Conservation (phyloP, 176 grass and related monocot genomes). For the Raddia distichophylla region DNA sequence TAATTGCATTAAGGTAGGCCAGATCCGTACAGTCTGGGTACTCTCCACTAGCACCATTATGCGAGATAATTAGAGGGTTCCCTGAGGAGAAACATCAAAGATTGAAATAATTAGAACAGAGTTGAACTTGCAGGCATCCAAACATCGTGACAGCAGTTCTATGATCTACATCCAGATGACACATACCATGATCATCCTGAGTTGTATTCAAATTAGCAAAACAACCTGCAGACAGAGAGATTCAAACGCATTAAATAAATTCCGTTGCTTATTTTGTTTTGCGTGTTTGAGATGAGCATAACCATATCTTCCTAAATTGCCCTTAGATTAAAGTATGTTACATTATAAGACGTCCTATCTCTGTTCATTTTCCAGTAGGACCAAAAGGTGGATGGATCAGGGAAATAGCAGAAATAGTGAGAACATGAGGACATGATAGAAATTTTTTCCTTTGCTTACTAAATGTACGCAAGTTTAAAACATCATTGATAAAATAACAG, state of each 20-base stretch:
- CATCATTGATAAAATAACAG: background rate
- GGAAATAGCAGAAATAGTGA: background rate
- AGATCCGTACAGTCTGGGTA: constrained; percentile 81
- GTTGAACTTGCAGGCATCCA: constrained; percentile 3
- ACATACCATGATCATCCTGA: constrained; percentile 68
- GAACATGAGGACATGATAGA: background rate
- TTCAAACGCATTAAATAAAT: constrained; percentile 33
- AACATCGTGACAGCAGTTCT: constrained; percentile 11
- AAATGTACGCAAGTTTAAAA: background rate
- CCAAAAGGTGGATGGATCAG: background rate
- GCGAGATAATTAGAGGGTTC: constrained; percentile 69
- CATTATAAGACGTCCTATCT: background rate
- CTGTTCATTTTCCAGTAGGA: background rate
- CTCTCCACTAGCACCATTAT: constrained; percentile 86
- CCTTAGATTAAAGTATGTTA: background rate
- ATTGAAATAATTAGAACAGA: constrained; percentile 22
- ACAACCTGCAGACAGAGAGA: constrained; percentile 70
- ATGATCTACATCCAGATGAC: constrained; percentile 32
- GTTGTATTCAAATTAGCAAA: constrained; percentile 58
- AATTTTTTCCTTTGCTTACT: too few species aligned
- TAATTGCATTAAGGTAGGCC: constrained; percentile 62
- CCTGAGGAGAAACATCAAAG: constrained; percentile 44
- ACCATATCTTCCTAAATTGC: background rate
- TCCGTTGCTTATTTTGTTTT: background rate
- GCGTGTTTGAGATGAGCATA: background rate